Evolutionary conservation across 345 rosid genomes (phyloP).

Genomic region (Eucalyptus pauciflora): DNA sequence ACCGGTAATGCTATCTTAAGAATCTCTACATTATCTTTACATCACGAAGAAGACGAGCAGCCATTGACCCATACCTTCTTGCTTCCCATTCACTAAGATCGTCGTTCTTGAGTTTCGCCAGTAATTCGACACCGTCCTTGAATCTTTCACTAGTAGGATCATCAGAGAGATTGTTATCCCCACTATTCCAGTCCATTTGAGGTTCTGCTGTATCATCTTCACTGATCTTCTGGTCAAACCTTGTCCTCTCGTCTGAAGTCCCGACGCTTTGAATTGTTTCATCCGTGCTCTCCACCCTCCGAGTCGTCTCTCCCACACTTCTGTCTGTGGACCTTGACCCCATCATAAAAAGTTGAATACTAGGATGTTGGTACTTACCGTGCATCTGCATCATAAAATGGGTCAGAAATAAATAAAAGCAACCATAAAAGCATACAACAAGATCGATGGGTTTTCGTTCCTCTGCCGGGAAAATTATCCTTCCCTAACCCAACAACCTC

Average conservation of each 20-base stretch:
- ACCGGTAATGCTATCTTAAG: not conserved
- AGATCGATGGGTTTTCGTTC: not conserved
- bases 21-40: slow-evolving; percentile 26
- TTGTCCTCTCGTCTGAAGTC: not conserved
- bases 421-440: not conserved
- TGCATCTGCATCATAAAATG: slow-evolving; percentile 50
- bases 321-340: slow-evolving; percentile 24
- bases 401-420: not conserved
- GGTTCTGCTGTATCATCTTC: not conserved
- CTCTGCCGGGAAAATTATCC: not conserved
- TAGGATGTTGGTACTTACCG: slow-evolving; percentile 67
- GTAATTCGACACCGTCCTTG: slow-evolving; percentile 6
- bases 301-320: slow-evolving; percentile 1
- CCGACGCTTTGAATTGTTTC: not conserved
- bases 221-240: slow-evolving; percentile 8
- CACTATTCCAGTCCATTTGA: not conserved
- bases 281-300: not conserved
- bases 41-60: slow-evolving; percentile 86
- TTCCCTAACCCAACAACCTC: not conserved
- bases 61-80: slow-evolving; percentile 78
- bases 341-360: slow-evolving; percentile 84
- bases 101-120: slow-evolving; percentile 19
- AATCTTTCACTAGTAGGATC: slow-evolving; percentile 5
- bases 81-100: slow-evolving; percentile 84
- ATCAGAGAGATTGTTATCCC: not conserved